Evolutionary conservation across 371 early-diverging fungal species (phyloP).

Genomic region (Rhizopus arrhizus): DNA sequence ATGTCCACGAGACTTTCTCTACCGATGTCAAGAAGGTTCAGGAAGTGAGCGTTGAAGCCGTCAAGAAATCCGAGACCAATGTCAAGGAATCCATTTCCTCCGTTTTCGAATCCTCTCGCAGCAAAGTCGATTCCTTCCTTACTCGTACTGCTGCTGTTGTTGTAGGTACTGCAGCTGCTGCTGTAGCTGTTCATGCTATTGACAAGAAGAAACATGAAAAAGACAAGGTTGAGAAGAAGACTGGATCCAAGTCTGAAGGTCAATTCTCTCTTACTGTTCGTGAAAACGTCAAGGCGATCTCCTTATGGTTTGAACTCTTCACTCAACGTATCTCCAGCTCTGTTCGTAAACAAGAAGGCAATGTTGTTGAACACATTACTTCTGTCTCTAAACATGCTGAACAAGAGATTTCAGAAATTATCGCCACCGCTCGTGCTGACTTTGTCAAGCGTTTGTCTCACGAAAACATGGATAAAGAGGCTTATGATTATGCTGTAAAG

Average conservation of each 20-base stretch:
- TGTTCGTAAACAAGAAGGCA: conserved; percentile 8
- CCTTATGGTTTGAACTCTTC: conserved; percentile 35
- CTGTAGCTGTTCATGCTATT: conserved; percentile 22
- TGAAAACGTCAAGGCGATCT: conserved; percentile 26
- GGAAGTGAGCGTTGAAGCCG: conserved; percentile 25
- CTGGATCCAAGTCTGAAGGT: conserved; percentile 4
- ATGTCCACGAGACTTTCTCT: conserved; percentile 22
- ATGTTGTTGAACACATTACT: conserved; percentile 19
- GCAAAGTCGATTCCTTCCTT: conserved; percentile 28
- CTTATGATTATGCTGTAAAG: conserved; percentile 31
- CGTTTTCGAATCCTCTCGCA: conserved; percentile 15
- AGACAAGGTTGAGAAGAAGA: conserved; percentile 13
- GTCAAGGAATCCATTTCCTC: conserved; percentile 37
- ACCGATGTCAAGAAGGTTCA: conserved; percentile 27
- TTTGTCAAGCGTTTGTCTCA: conserved; percentile 29
- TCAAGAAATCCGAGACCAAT: conserved; percentile 61
- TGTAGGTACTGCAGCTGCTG: conserved; percentile 31
- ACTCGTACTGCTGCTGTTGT: conserved; percentile 27
- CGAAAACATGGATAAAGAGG: conserved; percentile 29
- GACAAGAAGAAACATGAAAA: conserved; percentile 18
- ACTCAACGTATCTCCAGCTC: conserved; percentile 17
- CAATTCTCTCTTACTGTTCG: conserved; percentile 26
- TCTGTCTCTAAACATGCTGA: conserved; percentile 25
- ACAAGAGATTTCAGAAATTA: conserved; percentile 30
- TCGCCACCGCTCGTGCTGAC: conserved; percentile 28